Percentiles rank a stretch among this genome's conserved stretches.
phyloP scores from a whole-genome alignment of 2,329 filamentous ascomycete genomes.

The Stagonosporopsis chrysanthemi region DNA sequence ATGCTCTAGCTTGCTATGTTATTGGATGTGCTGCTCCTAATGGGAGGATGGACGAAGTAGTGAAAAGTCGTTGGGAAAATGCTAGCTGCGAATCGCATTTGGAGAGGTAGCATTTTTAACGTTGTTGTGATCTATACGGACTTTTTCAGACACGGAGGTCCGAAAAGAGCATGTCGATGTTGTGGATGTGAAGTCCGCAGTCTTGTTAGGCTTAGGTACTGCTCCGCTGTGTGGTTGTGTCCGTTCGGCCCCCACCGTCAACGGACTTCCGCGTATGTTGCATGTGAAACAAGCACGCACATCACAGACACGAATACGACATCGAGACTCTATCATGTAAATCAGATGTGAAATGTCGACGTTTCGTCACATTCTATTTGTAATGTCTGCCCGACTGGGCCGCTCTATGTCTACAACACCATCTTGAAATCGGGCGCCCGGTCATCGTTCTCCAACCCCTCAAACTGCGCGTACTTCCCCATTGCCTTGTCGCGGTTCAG shows the following conservation, averaged over 20 bases:
- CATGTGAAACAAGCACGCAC: neutral
- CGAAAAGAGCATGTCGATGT: neutral
- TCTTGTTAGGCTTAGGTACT: neutral
- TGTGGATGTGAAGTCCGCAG: neutral
- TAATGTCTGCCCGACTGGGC: neutral
- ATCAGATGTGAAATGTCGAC: neutral
- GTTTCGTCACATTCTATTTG: neutral
- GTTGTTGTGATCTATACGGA: neutral
- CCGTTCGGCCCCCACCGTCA: neutral
- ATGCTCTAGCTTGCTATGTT: neutral
- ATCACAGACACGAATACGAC: neutral
- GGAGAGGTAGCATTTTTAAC: neutral
- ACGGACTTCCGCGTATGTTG: neutral
- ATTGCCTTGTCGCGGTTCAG: conserved; percentile 68
- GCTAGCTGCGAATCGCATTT: neutral
- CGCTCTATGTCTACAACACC: conserved; percentile 58
- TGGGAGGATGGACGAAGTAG: neutral
- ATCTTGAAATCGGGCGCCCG: conserved; percentile 68
- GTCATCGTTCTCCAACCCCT: conserved; percentile 67
- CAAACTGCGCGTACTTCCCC: conserved; percentile 66
- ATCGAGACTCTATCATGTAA: neutral
- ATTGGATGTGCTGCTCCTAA: neutral
- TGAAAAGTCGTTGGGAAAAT: too few relatives aligned
- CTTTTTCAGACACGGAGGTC: neutral
- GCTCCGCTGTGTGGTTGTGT: neutral